Conservation (phyloP, 2,329 filamentous ascomycete genomes). For the Dichotomopilus funicola region DNA sequence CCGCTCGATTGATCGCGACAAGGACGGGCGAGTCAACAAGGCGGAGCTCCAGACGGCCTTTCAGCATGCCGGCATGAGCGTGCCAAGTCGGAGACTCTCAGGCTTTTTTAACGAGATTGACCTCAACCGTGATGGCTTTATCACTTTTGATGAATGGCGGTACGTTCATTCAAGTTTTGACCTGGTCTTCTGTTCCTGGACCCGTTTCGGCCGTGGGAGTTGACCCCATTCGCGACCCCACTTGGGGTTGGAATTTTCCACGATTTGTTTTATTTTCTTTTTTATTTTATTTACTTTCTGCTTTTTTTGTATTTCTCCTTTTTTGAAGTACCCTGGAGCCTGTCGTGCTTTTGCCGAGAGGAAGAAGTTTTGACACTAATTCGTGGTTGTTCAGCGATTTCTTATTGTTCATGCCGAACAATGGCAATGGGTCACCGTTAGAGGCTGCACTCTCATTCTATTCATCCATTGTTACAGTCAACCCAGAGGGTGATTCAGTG, state of each 20-base stretch:
- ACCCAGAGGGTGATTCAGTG: conserved; percentile 86
- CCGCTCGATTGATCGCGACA: conserved; percentile 75
- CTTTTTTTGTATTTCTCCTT: not conserved
- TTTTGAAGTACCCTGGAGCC: not conserved
- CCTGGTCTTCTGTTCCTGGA: conserved; percentile 13
- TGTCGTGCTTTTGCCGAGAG: not conserved
- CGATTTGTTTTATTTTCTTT: not conserved
- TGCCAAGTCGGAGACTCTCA: conserved; percentile 70
- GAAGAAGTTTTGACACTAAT: conserved; percentile 2
- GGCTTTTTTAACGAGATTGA: conserved; percentile 89
- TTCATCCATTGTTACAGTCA: conserved; percentile 79
- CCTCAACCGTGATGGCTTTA: conserved; percentile 76
- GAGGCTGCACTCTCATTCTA: conserved; percentile 86
- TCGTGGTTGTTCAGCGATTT: conserved; percentile 62
- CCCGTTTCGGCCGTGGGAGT: not conserved
- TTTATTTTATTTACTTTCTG: not conserved
- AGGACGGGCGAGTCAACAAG: conserved; percentile 80
- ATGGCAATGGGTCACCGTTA: conserved; percentile 62
- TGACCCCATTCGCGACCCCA: conserved; percentile 5
- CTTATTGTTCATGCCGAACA: conserved; percentile 73
- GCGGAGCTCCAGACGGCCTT: conserved; percentile 78
- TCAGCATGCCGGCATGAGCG: conserved; percentile 66
- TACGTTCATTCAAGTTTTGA: conserved; percentile 41
- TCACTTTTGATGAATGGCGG: conserved; percentile 96
- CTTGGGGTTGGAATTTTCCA: conserved; percentile 4